phyloP scores from a whole-genome alignment of 2,329 filamentous ascomycete genomes.

The Exophiala aquamarina region DNA sequence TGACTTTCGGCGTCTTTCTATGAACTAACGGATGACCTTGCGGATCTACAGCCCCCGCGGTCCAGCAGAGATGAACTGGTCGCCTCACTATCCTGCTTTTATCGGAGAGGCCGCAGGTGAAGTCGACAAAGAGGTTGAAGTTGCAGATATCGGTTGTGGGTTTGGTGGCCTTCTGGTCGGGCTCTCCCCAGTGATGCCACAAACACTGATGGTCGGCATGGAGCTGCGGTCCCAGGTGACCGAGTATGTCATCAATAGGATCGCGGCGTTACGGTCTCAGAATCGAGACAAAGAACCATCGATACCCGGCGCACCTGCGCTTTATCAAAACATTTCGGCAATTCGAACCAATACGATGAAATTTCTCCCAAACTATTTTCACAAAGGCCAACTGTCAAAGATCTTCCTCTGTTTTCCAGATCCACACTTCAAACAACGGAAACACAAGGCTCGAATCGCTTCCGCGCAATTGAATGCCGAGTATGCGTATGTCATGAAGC shows the following conservation, averaged over 20 bases:
- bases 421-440: constrained; percentile 94
- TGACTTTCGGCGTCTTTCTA: no score
- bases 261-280: constrained; percentile 69
- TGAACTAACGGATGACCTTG: no score
- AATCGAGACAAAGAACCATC: constrained; percentile 31
- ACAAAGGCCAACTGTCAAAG: constrained; percentile 74
- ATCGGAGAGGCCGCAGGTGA: constrained; percentile 40
- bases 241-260: constrained; percentile 84
- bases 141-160: constrained; percentile 95
- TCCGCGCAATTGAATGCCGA: constrained; percentile 85
- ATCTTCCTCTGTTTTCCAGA: constrained; percentile 99
- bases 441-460: constrained; percentile 96
- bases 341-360: constrained; percentile 97
- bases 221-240: constrained; percentile 91
- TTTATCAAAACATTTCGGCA: constrained; percentile 84
- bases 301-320: constrained; percentile 16
- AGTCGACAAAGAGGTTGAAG: constrained; percentile 68
- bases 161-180: constrained; percentile 90
- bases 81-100: constrained; percentile 75
- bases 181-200: constrained; percentile 75
- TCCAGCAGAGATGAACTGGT: constrained; percentile 90
- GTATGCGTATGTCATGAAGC: constrained; percentile 82
- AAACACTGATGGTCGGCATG: constrained; percentile 81
- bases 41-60: constrained; percentile 67
- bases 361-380: constrained; percentile 97